Evolutionary conservation across 257 asterid genomes (phyloP).

Genomic region (Anisodus tanguticus): DNA sequence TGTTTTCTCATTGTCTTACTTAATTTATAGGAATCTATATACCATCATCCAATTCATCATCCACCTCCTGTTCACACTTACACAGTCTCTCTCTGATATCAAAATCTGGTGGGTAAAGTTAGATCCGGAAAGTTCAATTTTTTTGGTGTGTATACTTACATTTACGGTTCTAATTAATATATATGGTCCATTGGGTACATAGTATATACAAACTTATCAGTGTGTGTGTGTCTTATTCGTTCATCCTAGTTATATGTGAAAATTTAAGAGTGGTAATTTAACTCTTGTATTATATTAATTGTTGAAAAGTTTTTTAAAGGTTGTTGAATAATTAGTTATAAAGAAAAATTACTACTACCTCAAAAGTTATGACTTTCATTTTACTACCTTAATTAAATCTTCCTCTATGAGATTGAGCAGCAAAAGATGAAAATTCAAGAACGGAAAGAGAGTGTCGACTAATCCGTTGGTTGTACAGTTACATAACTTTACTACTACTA

Average conservation of each 20-base stretch:
- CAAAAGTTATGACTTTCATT: neutral
- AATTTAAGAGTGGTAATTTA: neutral
- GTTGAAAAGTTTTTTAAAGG: neutral
- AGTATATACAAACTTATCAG: neutral
- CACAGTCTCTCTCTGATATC: constrained; percentile 27
- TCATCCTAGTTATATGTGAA: neutral
- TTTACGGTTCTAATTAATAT: neutral
- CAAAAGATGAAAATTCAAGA: neutral
- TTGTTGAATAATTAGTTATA: neutral
- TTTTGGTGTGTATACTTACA: constrained; percentile 3
- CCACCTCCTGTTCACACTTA: constrained; percentile 28
- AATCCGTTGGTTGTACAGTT: neutral
- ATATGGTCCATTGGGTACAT: neutral
- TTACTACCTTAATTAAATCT: no score
- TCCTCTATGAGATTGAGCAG: neutral
- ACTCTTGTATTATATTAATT: neutral
- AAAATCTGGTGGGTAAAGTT: neutral
- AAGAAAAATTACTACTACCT: neutral
- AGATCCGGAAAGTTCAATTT: constrained; percentile 32
- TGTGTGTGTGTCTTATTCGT: neutral
- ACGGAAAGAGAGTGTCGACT: neutral
- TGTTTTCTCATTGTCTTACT: constrained; percentile 57
- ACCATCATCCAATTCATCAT: constrained; percentile 31
- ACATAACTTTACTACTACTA: neutral
- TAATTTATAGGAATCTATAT: constrained; percentile 41